These are phyloP conservation scores for Lupinus albus DNA, from an alignment of 306 rosid species.

Conservation along the genomic window DNA sequence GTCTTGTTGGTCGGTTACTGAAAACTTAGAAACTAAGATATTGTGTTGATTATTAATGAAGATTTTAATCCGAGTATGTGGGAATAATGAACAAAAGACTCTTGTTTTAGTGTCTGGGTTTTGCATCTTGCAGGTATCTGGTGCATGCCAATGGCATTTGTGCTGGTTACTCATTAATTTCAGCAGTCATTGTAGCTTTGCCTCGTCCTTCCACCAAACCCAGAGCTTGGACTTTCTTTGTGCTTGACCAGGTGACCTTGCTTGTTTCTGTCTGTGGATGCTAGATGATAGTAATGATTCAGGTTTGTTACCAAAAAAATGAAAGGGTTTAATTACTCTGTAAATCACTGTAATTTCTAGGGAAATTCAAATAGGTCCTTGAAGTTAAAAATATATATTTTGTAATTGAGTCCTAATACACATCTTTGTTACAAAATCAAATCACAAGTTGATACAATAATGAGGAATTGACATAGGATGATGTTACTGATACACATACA, in stretches of 20 bases:
- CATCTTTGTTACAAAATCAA: too few relatives aligned
- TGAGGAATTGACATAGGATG: too few relatives aligned
- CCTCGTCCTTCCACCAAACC: conserved; percentile 59
- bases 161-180: conserved; percentile 76
- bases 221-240: conserved; percentile 69
- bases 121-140: conserved; percentile 61
- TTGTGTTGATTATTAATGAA: not conserved
- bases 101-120: not conserved
- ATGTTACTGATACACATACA: too few relatives aligned
- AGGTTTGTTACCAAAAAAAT: too few relatives aligned
- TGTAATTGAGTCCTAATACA: too few relatives aligned
- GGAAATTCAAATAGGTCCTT: too few relatives aligned
- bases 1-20: too few relatives aligned
- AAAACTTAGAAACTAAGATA: not conserved
- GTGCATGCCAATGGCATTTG: conserved; percentile 92
- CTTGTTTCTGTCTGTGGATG: not conserved
- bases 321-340: too few relatives aligned
- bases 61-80: not conserved
- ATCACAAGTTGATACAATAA: too few relatives aligned
- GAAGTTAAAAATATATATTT: too few relatives aligned
- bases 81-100: conserved; percentile 22
- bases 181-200: conserved; percentile 55
- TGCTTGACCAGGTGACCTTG: conserved; percentile 73
- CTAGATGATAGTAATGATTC: not conserved
- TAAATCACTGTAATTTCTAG: too few relatives aligned